phyloP scores from a whole-genome alignment of 2,329 filamentous ascomycete genomes.

The Fusarium lyarnte region DNA sequence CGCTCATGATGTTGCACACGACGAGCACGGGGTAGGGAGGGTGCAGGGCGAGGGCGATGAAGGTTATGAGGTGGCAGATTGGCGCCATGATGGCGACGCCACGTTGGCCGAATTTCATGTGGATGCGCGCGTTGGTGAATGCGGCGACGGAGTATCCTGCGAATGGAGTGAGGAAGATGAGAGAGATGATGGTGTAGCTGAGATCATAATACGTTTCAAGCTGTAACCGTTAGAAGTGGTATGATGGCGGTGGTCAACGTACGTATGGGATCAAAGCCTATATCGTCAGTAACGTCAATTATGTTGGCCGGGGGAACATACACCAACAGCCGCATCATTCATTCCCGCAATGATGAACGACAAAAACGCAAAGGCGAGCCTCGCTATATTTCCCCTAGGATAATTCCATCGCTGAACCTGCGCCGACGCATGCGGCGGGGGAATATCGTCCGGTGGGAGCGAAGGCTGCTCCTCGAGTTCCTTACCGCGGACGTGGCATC shows the following conservation, averaged over 20 bases:
- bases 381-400: slow-evolving; percentile 46
- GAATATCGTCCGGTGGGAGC: slow-evolving; percentile 5
- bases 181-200: slow-evolving; percentile 67
- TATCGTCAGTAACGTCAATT: not conserved
- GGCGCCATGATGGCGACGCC: slow-evolving; percentile 73
- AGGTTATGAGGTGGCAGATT: slow-evolving; percentile 68
- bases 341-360: slow-evolving; percentile 69
- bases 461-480: slow-evolving; percentile 4
- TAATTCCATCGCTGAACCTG: slow-evolving; percentile 50
- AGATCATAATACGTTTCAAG: slow-evolving; percentile 70
- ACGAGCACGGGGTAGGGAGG: slow-evolving; percentile 73
- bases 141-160: slow-evolving; percentile 70
- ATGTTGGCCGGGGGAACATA: slow-evolving; percentile 41
- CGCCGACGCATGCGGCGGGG: slow-evolving; percentile 42
- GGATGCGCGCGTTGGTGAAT: slow-evolving; percentile 68
- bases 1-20: slow-evolving; percentile 69
- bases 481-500: not conserved
- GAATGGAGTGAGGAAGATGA: slow-evolving; percentile 72
- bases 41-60: slow-evolving; percentile 67
- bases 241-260: fast-evolving
- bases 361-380: slow-evolving; percentile 59
- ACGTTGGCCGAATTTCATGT: slow-evolving; percentile 69
- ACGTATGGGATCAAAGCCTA: slow-evolving; percentile 43
- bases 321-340: slow-evolving; percentile 70
- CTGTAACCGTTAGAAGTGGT: too few relatives aligned